Base-by-base conservation (phyloP, 306 rosid genomes). In the Adenanthera pavonina region DNA sequence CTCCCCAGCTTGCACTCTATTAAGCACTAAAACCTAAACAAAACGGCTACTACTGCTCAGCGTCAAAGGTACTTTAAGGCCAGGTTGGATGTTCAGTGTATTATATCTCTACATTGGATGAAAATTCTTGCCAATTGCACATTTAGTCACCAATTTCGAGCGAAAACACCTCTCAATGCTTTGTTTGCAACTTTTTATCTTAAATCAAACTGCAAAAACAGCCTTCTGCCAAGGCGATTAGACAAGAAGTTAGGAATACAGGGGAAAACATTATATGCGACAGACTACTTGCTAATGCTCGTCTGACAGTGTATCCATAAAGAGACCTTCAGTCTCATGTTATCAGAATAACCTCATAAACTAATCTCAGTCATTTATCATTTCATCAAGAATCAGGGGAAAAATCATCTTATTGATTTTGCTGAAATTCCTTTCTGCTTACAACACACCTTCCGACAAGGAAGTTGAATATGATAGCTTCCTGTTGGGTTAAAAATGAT, bases 41-140 rank as follows among this genome's bases (percentile, higher is more conserved):
- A 43, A 11, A 35, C 36, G 54, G 59, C 71, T 65, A 66, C 72
- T 43, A 65, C 38, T 9, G 20, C 67, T 17, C 8, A 46, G 30
- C 17, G 61, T 33, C 48, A 59, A 57, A 8, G 17, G 30, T 69
- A 61, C 54, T 78, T 69, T n/a, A 70, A 7, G 59, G 73, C 38
- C 8, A 69, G 73, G 57, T 48, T n/a, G 73, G 11, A 35, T 64
- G 44, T 79, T 69, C 73, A 54, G 59, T 10, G 40, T 65, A 43
- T 30, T 19, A 43, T 30, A 33, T 52, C 20, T 46, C 80, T 57
- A 20, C 35, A 68, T 69, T 57, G 44, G 54, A 15, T 57, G 57
- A 16, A 36, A 35, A 25, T 59, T 49, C 48, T 75, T 46, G 36
- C 66, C 52, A 82, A 54, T 33, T 57, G 19, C 46, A 43, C 60